Percentiles rank a stretch among this genome's conserved stretches.
These are phyloP conservation scores for Thyridium curvatum DNA, from an alignment of 2,329 filamentous ascomycete genomes.

Conservation along the genomic window DNA sequence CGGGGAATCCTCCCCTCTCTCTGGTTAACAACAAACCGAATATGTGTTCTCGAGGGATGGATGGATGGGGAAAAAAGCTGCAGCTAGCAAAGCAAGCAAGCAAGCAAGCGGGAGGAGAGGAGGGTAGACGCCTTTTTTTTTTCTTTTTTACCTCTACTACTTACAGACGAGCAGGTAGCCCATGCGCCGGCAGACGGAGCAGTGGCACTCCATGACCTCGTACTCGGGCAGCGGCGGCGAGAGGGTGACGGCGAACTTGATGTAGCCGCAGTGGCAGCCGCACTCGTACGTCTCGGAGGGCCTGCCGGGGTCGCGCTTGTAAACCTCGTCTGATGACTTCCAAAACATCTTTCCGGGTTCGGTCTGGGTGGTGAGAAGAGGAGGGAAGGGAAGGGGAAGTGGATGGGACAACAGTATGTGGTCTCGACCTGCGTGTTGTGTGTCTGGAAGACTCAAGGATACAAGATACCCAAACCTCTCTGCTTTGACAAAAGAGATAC, in stretches of 20 bases:
- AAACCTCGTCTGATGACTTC: too few relatives aligned
- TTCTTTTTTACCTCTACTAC: slow-evolving; percentile 8
- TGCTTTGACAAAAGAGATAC: too few relatives aligned
- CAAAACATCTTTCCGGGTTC: background rate
- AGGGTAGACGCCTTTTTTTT: too few relatives aligned
- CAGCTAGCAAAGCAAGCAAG: too few relatives aligned
- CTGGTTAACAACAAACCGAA: too few relatives aligned
- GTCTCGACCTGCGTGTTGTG: too few relatives aligned
- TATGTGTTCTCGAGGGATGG: too few relatives aligned
- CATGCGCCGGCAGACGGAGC: slow-evolving; percentile 44
- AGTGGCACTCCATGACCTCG: slow-evolving; percentile 43
- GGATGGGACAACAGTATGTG: too few relatives aligned
- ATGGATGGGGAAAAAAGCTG: too few relatives aligned
- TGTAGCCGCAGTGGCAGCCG: slow-evolving; percentile 46
- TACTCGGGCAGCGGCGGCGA: slow-evolving; percentile 40
- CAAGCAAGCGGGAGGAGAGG: background rate
- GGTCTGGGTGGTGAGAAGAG: slow-evolving; percentile 1
- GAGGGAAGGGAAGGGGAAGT: slow-evolving; percentile 6
- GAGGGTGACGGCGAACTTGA: slow-evolving; percentile 40
- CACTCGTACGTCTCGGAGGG: slow-evolving; percentile 34
- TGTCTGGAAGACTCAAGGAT: too few relatives aligned
- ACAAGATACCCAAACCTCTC: too few relatives aligned
- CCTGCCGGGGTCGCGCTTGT: too few relatives aligned
- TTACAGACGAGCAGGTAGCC: slow-evolving; percentile 45
- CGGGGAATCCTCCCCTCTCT: background rate